These are phyloP conservation scores for Sarocladium oryzae DNA, from an alignment of 2,329 filamentous ascomycete genomes.

Conservation along the genomic window DNA sequence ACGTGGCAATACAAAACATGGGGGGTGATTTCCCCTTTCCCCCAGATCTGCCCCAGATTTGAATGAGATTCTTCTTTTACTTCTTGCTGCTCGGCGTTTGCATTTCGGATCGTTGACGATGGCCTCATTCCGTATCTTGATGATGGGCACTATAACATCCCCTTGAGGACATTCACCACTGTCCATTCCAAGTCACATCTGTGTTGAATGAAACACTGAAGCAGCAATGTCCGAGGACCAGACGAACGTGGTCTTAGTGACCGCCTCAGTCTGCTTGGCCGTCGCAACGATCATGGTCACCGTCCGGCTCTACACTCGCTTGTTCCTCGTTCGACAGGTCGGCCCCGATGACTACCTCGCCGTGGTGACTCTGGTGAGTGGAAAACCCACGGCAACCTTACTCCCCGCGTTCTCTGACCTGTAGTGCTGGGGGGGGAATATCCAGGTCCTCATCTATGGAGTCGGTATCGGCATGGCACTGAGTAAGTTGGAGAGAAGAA, in stretches of 20 bases:
- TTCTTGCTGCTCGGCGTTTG: neutral
- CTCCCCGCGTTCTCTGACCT: no score
- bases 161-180: no score
- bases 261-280: slow-evolving; percentile 15
- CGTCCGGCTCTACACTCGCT: slow-evolving; percentile 19
- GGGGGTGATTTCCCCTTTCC: neutral
- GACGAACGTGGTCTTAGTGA: slow-evolving; percentile 13
- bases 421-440: no score
- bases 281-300: slow-evolving; percentile 15
- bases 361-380: slow-evolving; percentile 18
- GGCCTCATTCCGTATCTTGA: neutral
- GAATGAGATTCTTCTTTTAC: neutral
- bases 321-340: slow-evolving; percentile 17
- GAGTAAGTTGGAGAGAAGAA: no score
- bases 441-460: neutral
- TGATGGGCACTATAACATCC: neutral
- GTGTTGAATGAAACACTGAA: no score
- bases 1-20: no score
- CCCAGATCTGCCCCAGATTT: neutral
- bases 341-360: slow-evolving; percentile 21
- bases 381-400: neutral
- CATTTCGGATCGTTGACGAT: neutral
- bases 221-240: no score
- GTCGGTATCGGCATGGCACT: slow-evolving; percentile 2
- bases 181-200: no score